phyloP scores from a whole-genome alignment of 2,329 filamentous ascomycete genomes.

The Teratosphaeria destructans region DNA sequence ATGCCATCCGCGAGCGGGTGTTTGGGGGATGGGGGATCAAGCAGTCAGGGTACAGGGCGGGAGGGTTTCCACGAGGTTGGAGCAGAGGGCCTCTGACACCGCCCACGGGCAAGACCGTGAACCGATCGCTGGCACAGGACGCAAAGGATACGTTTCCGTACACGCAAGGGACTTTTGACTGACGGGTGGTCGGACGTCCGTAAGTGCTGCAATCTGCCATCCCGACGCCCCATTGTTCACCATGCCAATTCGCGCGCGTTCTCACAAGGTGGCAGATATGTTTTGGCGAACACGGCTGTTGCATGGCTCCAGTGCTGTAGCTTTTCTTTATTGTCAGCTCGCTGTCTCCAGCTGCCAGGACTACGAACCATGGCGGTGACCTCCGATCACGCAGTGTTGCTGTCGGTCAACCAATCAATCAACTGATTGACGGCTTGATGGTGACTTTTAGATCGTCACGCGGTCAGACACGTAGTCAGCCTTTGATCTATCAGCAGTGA shows the following conservation, averaged over 20 bases:
- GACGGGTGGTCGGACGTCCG: neutral
- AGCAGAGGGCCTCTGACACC: neutral
- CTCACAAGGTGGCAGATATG: too few species aligned
- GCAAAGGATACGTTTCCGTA: neutral
- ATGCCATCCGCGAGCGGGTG: neutral
- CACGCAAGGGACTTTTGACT: neutral
- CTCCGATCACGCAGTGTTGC: neutral
- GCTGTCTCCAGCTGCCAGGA: neutral
- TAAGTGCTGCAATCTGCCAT: neutral
- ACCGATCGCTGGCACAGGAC: neutral
- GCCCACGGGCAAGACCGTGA: neutral
- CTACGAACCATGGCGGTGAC: neutral
- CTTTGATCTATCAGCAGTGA: too few species aligned
- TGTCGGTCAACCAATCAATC: too few species aligned
- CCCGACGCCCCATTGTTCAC: too few species aligned
- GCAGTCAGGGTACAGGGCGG: neutral
- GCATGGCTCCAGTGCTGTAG: neutral
- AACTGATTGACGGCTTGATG: too few species aligned
- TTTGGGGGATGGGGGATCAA: neutral
- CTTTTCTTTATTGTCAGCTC: neutral
- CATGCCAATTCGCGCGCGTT: too few species aligned
- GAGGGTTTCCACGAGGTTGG: too few species aligned
- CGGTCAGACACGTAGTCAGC: too few species aligned
- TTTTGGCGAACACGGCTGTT: neutral
- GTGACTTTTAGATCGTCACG: too few species aligned